A percentile compares a stretch with the other conserved stretches of the same genome.
Evolutionary conservation across 2,329 filamentous ascomycete genomes (phyloP).

Genomic region (Falciphora oryzae): DNA sequence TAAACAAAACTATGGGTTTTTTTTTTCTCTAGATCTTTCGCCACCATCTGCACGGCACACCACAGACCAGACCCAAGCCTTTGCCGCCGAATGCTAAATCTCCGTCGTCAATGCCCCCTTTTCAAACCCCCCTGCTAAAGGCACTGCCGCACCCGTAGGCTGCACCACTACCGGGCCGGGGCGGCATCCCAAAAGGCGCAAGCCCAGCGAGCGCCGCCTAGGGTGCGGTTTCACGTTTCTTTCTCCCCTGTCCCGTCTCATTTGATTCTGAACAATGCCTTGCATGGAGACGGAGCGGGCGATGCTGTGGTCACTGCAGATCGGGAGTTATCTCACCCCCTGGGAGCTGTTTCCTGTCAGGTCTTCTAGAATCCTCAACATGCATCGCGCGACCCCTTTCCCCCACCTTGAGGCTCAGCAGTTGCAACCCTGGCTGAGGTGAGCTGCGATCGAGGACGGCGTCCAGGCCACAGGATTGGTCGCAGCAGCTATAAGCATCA

Average conservation of each 20-base stretch:
- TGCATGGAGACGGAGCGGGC: background rate
- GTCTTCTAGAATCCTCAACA: background rate
- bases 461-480: background rate
- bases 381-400: background rate
- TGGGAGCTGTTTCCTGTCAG: no score
- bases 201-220: background rate
- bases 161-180: background rate
- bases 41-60: no score
- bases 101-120: no score
- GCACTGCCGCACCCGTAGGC: no score
- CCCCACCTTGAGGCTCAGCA: background rate
- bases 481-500: background rate
- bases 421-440: background rate
- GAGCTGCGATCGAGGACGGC: background rate
- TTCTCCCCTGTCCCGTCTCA: background rate
- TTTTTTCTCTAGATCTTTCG: no score
- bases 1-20: no score
- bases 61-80: background rate
- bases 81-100: no score
- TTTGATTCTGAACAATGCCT: background rate
- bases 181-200: background rate
- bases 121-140: no score
- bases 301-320: no score
- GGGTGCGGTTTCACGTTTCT: background rate
- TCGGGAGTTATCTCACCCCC: no score